A percentile compares a stretch with the other conserved stretches of the same genome.
Conservation (phyloP, 2,329 filamentous ascomycete species). For the Exophiala dermatitidis region DNA sequence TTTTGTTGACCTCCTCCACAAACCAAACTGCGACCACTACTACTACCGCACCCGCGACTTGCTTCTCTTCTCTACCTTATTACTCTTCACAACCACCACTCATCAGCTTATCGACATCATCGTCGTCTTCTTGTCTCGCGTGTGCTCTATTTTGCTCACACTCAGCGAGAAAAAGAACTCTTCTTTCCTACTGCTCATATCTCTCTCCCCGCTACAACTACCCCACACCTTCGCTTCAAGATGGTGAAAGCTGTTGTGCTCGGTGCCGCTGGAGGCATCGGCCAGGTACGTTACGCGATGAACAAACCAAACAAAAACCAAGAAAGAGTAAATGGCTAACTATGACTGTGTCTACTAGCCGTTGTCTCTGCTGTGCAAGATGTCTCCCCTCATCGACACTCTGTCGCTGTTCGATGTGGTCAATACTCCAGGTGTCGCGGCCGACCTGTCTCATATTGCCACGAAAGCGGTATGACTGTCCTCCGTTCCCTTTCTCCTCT, state of each 20-base stretch:
- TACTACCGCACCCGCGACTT: neutral
- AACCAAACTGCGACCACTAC: too few relatives aligned
- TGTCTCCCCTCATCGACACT: constrained; percentile 78
- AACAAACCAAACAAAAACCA: neutral
- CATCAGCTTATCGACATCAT: too few relatives aligned
- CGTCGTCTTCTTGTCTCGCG: too few relatives aligned
- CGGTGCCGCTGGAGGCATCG: constrained; percentile 96
- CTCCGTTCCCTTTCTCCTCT: too few relatives aligned
- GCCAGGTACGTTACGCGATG: constrained; percentile 59
- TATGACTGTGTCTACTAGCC: constrained; percentile 51
- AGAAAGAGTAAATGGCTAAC: too few relatives aligned
- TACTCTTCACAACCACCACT: neutral
- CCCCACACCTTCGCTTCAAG: constrained; percentile 28
- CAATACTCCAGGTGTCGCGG: constrained; percentile 92
- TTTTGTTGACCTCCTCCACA: constrained; percentile 2
- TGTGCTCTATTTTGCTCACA: too few relatives aligned
- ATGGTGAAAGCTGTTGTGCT: constrained; percentile 63
- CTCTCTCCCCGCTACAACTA: constrained; percentile 6
- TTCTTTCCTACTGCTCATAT: neutral
- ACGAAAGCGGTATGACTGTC: constrained; percentile 61
- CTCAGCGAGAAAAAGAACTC: neutral
- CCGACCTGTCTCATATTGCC: constrained; percentile 96
- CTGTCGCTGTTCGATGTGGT: constrained; percentile 98
- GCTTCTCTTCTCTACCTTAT: neutral
- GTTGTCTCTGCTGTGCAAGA: constrained; percentile 92